Evolutionary conservation across 163 green algal genomes (phyloP).

Genomic region (Coccomyxa subellipsoidea): DNA sequence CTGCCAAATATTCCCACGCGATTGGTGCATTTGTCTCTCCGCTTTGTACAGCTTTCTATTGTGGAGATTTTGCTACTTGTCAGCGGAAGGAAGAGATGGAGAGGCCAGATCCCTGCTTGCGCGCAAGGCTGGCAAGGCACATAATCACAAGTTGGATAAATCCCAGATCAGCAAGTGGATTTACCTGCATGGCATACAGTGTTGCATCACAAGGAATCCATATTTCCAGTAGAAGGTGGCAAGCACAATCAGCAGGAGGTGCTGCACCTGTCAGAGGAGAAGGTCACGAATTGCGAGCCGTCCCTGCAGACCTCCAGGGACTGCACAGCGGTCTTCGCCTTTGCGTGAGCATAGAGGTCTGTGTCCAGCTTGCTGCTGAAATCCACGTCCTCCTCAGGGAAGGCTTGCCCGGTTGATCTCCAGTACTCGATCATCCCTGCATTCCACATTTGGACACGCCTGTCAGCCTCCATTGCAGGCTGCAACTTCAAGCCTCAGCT

Average conservation of each 20-base stretch:
- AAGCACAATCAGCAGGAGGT: too few species aligned
- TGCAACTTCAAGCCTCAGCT: background rate
- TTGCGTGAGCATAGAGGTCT: conserved; percentile 87
- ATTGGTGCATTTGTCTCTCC: too few species aligned
- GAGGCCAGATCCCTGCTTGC: too few species aligned
- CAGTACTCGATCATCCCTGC: conserved; percentile 93
- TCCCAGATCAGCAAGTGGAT: too few species aligned
- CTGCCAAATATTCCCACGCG: conserved; percentile 11
- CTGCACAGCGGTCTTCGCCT: conserved; percentile 59
- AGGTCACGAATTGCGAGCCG: conserved; percentile 43
- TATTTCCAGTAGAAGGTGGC: too few species aligned
- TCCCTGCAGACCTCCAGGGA: conserved; percentile 60
- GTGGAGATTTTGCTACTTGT: too few species aligned
- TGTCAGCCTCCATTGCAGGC: background rate
- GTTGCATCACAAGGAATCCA: too few species aligned
- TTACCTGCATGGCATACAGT: too few species aligned
- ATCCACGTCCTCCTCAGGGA: conserved; percentile 52
- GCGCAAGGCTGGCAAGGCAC: too few species aligned
- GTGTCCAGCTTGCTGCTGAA: conserved; percentile 92
- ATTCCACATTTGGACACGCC: background rate
- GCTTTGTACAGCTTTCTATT: too few species aligned
- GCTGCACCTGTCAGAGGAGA: conserved; percentile 33
- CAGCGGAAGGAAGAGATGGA: too few species aligned
- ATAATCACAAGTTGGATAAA: too few species aligned
- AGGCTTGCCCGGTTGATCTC: conserved; percentile 41